Evolutionary conservation across 345 rosid species (phyloP).

Genomic region (Gossypium rotundifolium): DNA sequence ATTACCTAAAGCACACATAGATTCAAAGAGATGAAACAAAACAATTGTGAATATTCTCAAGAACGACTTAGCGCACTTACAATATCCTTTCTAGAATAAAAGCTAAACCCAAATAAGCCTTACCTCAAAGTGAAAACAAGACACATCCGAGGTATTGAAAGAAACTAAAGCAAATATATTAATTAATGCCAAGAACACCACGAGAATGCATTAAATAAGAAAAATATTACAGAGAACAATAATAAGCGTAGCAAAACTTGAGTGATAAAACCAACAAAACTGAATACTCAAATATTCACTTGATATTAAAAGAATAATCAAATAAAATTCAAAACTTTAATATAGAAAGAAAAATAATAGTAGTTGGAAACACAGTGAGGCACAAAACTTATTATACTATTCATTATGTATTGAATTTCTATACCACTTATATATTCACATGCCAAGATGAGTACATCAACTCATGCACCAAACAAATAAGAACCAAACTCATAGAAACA

Average conservation of each 20-base stretch:
- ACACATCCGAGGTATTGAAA: neutral
- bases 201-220: neutral
- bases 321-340: neutral
- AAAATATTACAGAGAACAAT: neutral
- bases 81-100: neutral
- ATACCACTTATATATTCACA: slow-evolving; percentile 78
- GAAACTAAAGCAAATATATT: neutral
- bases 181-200: neutral
- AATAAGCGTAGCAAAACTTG: neutral
- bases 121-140: neutral
- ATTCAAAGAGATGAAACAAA: neutral
- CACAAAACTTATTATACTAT: slow-evolving; percentile 21
- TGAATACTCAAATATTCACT: neutral
- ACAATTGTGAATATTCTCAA: neutral
- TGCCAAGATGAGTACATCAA: slow-evolving; percentile 45
- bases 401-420: slow-evolving; percentile 53
- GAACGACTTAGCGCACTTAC: neutral
- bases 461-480: slow-evolving; percentile 49
- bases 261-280: neutral
- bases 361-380: neutral
- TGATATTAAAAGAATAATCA: neutral
- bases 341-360: neutral
- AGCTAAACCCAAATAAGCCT: neutral
- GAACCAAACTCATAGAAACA: slow-evolving; percentile 48
- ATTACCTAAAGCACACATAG: neutral